Evolutionary conservation across 441 rosid genomes (phyloP).

Genomic region (Macaranga tanarius): DNA sequence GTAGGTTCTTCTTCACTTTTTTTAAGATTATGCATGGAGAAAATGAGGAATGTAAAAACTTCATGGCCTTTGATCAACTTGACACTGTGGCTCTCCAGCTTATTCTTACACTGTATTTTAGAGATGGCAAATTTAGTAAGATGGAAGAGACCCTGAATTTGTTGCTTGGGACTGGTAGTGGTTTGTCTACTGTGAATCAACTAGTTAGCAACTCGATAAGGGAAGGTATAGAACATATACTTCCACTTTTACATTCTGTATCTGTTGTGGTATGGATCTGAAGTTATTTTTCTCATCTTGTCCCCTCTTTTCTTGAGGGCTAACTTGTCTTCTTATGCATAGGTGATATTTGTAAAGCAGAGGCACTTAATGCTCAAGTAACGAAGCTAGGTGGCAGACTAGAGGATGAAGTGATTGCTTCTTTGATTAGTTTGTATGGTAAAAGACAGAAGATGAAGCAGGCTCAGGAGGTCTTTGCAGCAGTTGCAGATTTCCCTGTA

Average conservation of each 20-base stretch:
- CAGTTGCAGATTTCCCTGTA: conserved; percentile 43
- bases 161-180: conserved; percentile 49
- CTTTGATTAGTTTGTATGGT: conserved; percentile 57
- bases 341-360: conserved; percentile 61
- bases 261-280: background rate
- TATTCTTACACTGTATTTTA: conserved; percentile 51
- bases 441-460: conserved; percentile 48
- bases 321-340: conserved; percentile 22
- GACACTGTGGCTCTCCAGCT: conserved; percentile 56
- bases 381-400: conserved; percentile 44
- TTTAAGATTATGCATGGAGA: conserved; percentile 36
- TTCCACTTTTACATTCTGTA: background rate
- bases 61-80: conserved; percentile 32
- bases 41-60: conserved; percentile 25
- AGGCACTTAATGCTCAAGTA: conserved; percentile 38
- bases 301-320: conserved; percentile 16
- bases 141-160: conserved; percentile 45
- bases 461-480: conserved; percentile 52
- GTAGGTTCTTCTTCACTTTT: conserved; percentile 60
- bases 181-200: conserved; percentile 51
- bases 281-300: conserved; percentile 10
- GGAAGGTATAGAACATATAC: conserved; percentile 46
- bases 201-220: conserved; percentile 45
- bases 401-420: conserved; percentile 54
- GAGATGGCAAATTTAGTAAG: conserved; percentile 36